Conservation (phyloP, 495 filamentous ascomycete genomes). For the Trichoderma reesei region DNA sequence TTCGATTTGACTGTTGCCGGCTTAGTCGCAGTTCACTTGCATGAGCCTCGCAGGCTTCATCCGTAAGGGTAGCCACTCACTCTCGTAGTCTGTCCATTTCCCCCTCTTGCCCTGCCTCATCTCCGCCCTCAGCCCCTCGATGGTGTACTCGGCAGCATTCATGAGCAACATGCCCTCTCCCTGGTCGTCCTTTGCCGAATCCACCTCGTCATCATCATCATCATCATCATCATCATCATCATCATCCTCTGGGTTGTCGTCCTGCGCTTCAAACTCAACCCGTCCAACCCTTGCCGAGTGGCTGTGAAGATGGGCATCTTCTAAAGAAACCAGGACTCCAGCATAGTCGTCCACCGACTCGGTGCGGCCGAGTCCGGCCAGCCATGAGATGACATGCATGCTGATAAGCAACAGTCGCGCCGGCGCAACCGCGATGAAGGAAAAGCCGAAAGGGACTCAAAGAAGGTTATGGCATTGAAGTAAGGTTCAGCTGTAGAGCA, state of each 20-base stretch:
- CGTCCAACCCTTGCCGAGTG: constrained; percentile 28
- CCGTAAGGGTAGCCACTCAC: constrained; percentile 23
- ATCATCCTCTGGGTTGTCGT: constrained; percentile 17
- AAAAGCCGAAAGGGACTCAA: background rate
- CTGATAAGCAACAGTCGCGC: background rate
- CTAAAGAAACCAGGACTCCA: constrained; percentile 37
- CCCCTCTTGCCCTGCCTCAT: constrained; percentile 28
- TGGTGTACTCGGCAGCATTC: constrained; percentile 37
- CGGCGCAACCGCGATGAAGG: background rate
- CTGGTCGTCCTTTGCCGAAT: constrained; percentile 21
- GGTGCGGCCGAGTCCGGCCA: constrained; percentile 14
- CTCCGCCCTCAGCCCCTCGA: constrained; percentile 39
- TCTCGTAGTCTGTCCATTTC: constrained; percentile 38
- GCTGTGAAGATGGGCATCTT: constrained; percentile 39
- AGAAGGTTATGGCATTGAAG: background rate
- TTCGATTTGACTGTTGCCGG: constrained; percentile 39
- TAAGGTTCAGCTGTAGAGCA: background rate
- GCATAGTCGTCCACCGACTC: constrained; percentile 35
- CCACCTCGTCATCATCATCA: constrained; percentile 14
- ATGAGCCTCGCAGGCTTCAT: background rate
- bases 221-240: constrained; percentile 15
- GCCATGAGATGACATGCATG: background rate
- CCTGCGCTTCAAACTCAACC: constrained; percentile 23
- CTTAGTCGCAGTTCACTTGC: constrained; percentile 16
- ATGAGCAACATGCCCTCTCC: constrained; percentile 30